Evolutionary conservation across 495 filamentous ascomycete species (phyloP).

Genomic region (Echria macrotheca): DNA sequence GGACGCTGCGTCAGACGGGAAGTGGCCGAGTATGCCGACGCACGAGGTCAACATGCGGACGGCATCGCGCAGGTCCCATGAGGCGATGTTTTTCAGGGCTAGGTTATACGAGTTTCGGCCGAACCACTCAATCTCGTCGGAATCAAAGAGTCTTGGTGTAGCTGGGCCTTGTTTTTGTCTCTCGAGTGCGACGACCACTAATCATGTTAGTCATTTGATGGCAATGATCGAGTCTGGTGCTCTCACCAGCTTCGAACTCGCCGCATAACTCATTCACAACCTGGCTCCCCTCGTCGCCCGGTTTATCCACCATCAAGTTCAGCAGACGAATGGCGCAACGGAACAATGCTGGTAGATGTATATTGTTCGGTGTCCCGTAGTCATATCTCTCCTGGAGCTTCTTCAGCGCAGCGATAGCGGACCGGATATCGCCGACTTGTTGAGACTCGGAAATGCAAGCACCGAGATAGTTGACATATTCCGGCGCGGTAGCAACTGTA

Average conservation of each 20-base stretch:
- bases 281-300: too few species aligned
- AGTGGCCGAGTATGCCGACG: slow-evolving; percentile 55
- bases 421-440: slow-evolving; percentile 51
- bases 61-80: slow-evolving; percentile 47
- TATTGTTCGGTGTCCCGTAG: slow-evolving; percentile 40
- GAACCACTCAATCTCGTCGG: slow-evolving; percentile 74
- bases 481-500: slow-evolving; percentile 38
- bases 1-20: slow-evolving; percentile 45
- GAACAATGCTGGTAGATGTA: slow-evolving; percentile 64
- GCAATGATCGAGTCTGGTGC: background rate
- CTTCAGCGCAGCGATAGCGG: slow-evolving; percentile 54
- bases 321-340: slow-evolving; percentile 59
- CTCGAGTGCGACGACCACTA: slow-evolving; percentile 42
- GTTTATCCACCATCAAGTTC: slow-evolving; percentile 50
- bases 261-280: slow-evolving; percentile 43
- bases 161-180: slow-evolving; percentile 23
- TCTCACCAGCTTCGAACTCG: slow-evolving; percentile 59
- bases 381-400: slow-evolving; percentile 53
- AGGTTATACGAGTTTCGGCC: slow-evolving; percentile 72
- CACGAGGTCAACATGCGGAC: slow-evolving; percentile 56
- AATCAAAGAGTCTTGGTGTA: slow-evolving; percentile 42
- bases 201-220: slow-evolving; percentile 17
- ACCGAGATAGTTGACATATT: slow-evolving; percentile 58
- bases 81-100: slow-evolving; percentile 53
- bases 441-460: slow-evolving; percentile 76